These are phyloP conservation scores for Cutaneotrichosporon spelunceum DNA, from an alignment of 1,284 basidiomycete genomes.

Conservation along the genomic window DNA sequence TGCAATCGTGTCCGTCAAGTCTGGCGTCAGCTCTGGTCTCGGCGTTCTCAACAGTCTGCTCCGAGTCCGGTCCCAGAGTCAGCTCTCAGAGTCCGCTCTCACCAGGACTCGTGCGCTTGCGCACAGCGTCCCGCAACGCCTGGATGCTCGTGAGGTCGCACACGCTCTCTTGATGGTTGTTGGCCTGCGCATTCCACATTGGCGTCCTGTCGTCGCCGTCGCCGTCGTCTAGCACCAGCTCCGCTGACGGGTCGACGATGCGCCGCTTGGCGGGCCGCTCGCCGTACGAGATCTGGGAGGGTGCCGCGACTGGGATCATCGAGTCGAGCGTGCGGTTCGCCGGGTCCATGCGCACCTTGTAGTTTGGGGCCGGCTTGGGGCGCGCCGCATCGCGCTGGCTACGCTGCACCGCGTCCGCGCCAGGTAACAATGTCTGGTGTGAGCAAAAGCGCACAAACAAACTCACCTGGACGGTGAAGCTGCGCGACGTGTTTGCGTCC, in stretches of 20 bases:
- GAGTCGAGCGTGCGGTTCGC: conserved; percentile 87
- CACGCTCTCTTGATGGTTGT: conserved; percentile 62
- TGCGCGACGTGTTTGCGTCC: conserved; percentile 62
- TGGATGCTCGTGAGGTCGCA: conserved; percentile 78
- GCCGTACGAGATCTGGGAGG: conserved; percentile 35
- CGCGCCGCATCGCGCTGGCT: conserved; percentile 25
- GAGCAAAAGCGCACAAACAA: background rate
- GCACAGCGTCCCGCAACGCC: conserved; percentile 62
- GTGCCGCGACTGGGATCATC: conserved; percentile 62
- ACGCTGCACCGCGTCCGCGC: conserved; percentile 28
- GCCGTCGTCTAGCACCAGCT: background rate
- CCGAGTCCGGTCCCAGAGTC: too few species aligned
- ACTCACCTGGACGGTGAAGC: conserved; percentile 69
- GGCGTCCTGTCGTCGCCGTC: conserved; percentile 30
- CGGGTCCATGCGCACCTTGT: conserved; percentile 87
- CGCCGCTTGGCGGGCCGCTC: conserved; percentile 34
- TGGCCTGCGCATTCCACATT: conserved; percentile 31
- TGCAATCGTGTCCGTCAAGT: conserved; percentile 74
- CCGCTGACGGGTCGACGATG: conserved; percentile 30
- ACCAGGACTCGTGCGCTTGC: conserved; percentile 68
- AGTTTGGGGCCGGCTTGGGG: conserved; percentile 62
- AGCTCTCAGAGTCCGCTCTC: too few species aligned
- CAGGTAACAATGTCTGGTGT: conserved; percentile 48
- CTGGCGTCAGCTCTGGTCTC: conserved; percentile 54
- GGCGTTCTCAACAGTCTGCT: too few species aligned